phyloP scores from a whole-genome alignment of 495 filamentous ascomycete species.

The Parachaetomium inaequale region DNA sequence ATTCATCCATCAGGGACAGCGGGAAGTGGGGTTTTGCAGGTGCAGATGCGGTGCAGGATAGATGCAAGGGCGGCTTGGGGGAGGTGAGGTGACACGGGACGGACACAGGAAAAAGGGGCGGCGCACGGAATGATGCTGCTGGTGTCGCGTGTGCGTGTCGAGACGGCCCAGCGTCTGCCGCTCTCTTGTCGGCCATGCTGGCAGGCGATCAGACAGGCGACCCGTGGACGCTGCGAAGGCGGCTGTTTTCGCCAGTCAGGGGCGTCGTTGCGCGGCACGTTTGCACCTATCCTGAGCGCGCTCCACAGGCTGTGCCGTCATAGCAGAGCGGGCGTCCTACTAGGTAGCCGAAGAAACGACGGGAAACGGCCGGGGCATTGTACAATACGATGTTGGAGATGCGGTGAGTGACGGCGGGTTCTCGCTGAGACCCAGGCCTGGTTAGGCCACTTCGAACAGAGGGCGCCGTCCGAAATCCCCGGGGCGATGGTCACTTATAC shows the following conservation, averaged over 20 bases:
- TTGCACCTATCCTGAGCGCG: slow-evolving; percentile 10
- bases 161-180: slow-evolving; percentile 38
- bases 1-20: background rate
- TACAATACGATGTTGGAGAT: background rate
- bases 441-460: background rate
- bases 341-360: background rate
- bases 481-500: slow-evolving; percentile 7
- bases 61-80: background rate
- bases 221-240: background rate
- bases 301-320: slow-evolving; percentile 16
- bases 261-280: slow-evolving; percentile 6
- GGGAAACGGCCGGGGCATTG: background rate
- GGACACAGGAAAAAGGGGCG: slow-evolving; percentile 18
- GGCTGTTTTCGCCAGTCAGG: background rate
- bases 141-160: slow-evolving; percentile 44
- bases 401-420: background rate
- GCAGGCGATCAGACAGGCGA: slow-evolving; percentile 10
- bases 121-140: slow-evolving; percentile 50
- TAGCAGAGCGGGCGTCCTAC: background rate
- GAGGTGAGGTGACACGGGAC: background rate
- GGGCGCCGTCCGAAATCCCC: background rate
- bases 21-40: background rate
- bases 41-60: background rate
- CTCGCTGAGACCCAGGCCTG: background rate
- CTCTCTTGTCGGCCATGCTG: slow-evolving; percentile 32